Percentiles rank a stretch among this genome's conserved stretches.
Conservation (phyloP, 192 early-diverging fungal genomes). For the Coemansia sp. region DNA sequence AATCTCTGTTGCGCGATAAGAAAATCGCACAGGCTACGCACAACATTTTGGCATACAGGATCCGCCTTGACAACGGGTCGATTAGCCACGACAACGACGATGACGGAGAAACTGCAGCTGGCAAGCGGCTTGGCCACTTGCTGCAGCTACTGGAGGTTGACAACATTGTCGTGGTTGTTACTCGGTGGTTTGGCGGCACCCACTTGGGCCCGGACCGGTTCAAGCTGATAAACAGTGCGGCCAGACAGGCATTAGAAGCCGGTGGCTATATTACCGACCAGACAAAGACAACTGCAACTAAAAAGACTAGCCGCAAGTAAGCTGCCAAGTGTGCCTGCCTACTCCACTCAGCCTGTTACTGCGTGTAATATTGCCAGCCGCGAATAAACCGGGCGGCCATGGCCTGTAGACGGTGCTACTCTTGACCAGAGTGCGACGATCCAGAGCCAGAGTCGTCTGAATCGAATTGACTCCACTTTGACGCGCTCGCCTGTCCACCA, state of each 20-base stretch:
- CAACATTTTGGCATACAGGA: constrained; percentile 85
- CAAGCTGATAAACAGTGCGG: constrained; percentile 86
- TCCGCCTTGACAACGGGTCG: constrained; percentile 49
- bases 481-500: not conserved
- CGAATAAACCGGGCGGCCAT: not conserved
- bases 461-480: constrained; percentile 13
- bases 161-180: constrained; percentile 79
- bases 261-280: constrained; percentile 54
- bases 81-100: constrained; percentile 81
- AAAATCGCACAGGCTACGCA: constrained; percentile 83
- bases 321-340: not conserved
- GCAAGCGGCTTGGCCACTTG: constrained; percentile 76
- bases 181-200: constrained; percentile 86
- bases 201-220: constrained; percentile 81
- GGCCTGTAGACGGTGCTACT: too few relatives aligned
- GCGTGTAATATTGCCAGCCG: not conserved
- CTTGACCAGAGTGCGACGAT: not conserved
- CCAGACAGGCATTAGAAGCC: constrained; percentile 62
- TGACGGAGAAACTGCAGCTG: constrained; percentile 91
- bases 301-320: constrained; percentile 7
- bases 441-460: not conserved
- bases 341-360: too few relatives aligned
- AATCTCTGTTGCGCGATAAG: constrained; percentile 59
- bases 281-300: constrained; percentile 8
- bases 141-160: constrained; percentile 67